Base-by-base conservation (phyloP, 768 basidiomycete species). In the Collybiopsis confluens region DNA sequence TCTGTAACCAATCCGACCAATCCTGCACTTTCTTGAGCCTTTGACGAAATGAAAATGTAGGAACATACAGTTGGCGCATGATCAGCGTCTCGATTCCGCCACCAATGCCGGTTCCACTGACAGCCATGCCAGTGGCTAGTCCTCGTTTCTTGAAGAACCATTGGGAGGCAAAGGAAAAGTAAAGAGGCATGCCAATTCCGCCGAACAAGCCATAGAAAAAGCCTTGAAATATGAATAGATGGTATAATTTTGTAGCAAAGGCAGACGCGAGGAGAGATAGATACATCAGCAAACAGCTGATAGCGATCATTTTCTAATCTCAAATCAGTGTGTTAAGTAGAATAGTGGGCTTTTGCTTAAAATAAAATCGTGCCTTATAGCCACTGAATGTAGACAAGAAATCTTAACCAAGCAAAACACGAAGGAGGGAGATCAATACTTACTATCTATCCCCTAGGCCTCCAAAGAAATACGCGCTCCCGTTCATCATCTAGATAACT, bases 91-190 rank as follows among this genome's bases (percentile, higher is more conserved):
- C 56, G 24, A 61, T 45, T 20, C 62, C 70, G 23, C 65, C 70
- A 28, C 69, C 67, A n/a, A 69, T 56, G 5, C 67, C 71, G 23
- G 61, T 62, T 26, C 63, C 66, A 1, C 63, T 62, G 48, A 70
- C 68, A 8, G 70, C 70, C 40, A 71, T 57, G 35, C 67, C 69
- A 16, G 68, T 70, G 11, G 72, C 65, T 4, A 70, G 57, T 8
- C 68, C 69, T 4, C 65, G 65, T 24, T 56, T 61, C 52, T 61
- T 62, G 37, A 61, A 64, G 55, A 72, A 70, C 62, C 68, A 71
- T 30, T 69, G 72, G 0, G 69, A 58, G 20, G 68, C 67, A 13
- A 72, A 64, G 1, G 70, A 62, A 48, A 60, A 66, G 59, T 65
- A 69, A 23, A 59, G 61, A 20, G 54, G 67, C 68, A 67, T 69